A percentile compares a stretch with the other conserved stretches of the same genome.
Evolutionary conservation across 352 stramenopile species (phyloP).

Genomic region (Pythium periplocum): DNA sequence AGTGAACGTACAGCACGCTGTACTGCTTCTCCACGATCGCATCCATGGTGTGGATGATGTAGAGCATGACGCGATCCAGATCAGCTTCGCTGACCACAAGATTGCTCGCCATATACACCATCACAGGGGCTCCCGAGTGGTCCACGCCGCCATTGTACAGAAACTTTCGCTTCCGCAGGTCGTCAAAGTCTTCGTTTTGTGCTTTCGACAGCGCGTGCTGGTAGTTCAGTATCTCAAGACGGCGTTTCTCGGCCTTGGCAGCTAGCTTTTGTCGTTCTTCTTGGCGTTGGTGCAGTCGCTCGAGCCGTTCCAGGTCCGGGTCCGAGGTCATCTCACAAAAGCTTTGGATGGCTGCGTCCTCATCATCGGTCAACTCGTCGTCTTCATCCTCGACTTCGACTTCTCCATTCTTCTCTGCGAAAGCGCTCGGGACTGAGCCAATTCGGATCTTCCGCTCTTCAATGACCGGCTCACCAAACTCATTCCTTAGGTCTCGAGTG

Average conservation of each 20-base stretch:
- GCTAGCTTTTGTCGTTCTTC: conserved; percentile 30
- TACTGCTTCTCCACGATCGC: conserved; percentile 46
- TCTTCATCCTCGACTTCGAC: conserved; percentile 18
- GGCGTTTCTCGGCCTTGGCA: conserved; percentile 10
- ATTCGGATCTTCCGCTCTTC: conserved; percentile 81
- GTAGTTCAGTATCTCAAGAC: conserved; percentile 26
- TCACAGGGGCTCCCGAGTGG: conserved; percentile 52
- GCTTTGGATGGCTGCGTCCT: conserved; percentile 37
- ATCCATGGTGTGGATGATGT: conserved; percentile 65
- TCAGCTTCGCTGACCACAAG: conserved; percentile 38
- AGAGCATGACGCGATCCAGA: conserved; percentile 68
- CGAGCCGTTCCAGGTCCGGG: conserved; percentile 49
- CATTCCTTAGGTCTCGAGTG: conserved; percentile 45
- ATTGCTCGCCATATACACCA: conserved; percentile 65
- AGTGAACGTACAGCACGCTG: conserved; percentile 69
- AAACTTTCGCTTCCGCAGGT: conserved; percentile 48
- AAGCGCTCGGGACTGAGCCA: too few relatives aligned
- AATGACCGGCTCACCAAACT: conserved; percentile 76
- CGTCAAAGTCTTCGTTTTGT: conserved; percentile 45
- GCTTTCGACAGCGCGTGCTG: conserved; percentile 36
- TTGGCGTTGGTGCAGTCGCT: conserved; percentile 31
- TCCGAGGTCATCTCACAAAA: conserved; percentile 59
- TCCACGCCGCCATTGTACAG: conserved; percentile 69
- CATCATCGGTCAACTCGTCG: conserved; percentile 22
- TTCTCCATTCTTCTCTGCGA: conserved; percentile 3